Conservation (phyloP, 2,329 filamentous ascomycete genomes). For the Verticillium albo-atrum region DNA sequence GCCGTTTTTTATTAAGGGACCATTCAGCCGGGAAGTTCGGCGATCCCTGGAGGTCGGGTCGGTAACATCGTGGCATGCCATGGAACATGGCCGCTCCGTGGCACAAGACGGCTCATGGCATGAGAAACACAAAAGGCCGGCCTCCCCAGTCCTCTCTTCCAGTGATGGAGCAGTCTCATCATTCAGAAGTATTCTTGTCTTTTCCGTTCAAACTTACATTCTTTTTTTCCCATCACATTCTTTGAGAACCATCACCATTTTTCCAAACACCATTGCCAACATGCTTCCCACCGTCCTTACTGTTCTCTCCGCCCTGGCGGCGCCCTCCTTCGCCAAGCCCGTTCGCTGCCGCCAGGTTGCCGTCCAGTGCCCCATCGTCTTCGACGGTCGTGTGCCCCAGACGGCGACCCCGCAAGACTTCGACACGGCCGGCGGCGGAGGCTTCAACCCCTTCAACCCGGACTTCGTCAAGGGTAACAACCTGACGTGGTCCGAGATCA, state of each 20-base stretch:
- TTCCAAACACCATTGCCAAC: not conserved
- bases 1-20: not conserved
- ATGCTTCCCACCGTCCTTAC: not conserved
- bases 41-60: not conserved
- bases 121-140: not conserved
- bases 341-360: not conserved
- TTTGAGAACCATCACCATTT: not conserved
- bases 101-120: not conserved
- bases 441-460: slow-evolving; percentile 39
- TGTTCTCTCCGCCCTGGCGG: not conserved
- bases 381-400: slow-evolving; percentile 41
- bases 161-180: not conserved
- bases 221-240: not conserved
- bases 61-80: not conserved
- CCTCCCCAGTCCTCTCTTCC: not conserved
- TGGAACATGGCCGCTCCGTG: not conserved
- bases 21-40: not conserved
- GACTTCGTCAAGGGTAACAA: slow-evolving; percentile 48
- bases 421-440: slow-evolving; percentile 28
- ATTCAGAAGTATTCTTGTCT: not conserved
- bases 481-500: slow-evolving; percentile 44
- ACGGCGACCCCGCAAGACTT: slow-evolving; percentile 33
- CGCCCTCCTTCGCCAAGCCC: not conserved
- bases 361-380: slow-evolving; percentile 32
- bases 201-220: not conserved